Evolutionary conservation across 2,329 filamentous ascomycete species (phyloP).

Genomic region (Aquanectria penicillioides): DNA sequence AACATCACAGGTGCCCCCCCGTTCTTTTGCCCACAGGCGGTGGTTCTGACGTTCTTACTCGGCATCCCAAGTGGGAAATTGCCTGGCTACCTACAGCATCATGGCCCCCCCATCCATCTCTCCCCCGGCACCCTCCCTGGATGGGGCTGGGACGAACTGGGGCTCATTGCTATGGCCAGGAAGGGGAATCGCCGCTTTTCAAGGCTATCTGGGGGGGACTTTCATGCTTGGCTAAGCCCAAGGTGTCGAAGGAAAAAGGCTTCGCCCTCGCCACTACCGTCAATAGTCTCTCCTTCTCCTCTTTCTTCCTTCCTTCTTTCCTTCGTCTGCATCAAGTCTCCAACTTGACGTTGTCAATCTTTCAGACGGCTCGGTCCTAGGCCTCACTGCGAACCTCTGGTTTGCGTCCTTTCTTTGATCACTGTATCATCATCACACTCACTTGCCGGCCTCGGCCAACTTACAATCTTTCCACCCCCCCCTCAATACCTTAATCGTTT

Average conservation of each 20-base stretch:
- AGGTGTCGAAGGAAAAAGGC: not conserved
- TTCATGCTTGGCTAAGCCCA: conserved; percentile 6
- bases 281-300: conserved; percentile 15
- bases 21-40: conserved; percentile 13
- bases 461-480: conserved; percentile 46
- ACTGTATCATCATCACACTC: conserved; percentile 43
- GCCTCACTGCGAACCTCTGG: conserved; percentile 47
- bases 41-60: no score
- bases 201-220: conserved; percentile 22
- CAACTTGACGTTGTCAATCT: conserved; percentile 35
- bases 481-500: conserved; percentile 29
- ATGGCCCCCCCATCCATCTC: conserved; percentile 12
- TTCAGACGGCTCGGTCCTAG: conserved; percentile 44
- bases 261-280: conserved; percentile 16
- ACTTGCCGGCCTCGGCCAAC: conserved; percentile 46
- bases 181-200: conserved; percentile 37
- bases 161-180: conserved; percentile 24
- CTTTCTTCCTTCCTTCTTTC: conserved; percentile 46
- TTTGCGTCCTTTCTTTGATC: conserved; percentile 55
- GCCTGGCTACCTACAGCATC: conserved; percentile 14
- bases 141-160: conserved; percentile 14
- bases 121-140: conserved; percentile 13
- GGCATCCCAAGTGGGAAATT: conserved; percentile 32
- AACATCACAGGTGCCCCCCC: conserved; percentile 27
- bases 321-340: conserved; percentile 34